phyloP scores from a whole-genome alignment of 345 rosid species.

The Xanthoceras sorbifolium region DNA sequence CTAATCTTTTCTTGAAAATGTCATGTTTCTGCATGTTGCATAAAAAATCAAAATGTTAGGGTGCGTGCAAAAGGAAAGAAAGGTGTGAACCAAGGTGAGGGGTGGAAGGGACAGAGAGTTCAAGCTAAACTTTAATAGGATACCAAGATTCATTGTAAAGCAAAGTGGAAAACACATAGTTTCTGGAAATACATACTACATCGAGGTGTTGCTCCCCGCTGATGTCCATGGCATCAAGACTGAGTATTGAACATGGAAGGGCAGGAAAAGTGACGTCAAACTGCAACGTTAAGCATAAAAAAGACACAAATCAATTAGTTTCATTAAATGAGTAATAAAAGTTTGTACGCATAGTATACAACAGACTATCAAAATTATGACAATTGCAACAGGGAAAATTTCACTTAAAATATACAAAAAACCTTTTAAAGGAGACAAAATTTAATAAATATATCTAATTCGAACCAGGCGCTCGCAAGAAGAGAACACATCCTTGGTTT shows the following conservation, averaged over 20 bases:
- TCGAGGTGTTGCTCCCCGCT: constrained; percentile 98
- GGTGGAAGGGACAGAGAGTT: background rate
- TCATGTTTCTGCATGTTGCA: constrained; percentile 75
- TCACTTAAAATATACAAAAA: background rate
- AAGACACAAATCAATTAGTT: constrained; percentile 4
- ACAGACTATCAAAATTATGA: background rate
- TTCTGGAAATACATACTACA: constrained; percentile 57
- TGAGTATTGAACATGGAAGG: constrained; percentile 87
- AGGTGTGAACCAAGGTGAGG: background rate
- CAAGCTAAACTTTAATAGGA: background rate
- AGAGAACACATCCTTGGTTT: background rate
- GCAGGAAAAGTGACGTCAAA: constrained; percentile 92
- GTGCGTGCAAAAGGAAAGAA: background rate
- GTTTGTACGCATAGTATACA: background rate
- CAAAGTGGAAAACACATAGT: background rate
- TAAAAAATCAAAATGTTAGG: background rate
- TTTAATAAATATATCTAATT: too few relatives aligned
- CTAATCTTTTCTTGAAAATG: constrained; percentile 80
- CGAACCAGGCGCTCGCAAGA: background rate
- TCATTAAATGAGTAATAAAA: background rate
- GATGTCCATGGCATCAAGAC: constrained; percentile 96
- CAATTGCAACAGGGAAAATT: background rate
- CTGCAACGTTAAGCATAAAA: constrained; percentile 45
- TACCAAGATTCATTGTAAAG: background rate
- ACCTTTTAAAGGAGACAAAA: too few relatives aligned